A percentile compares a stretch with the other conserved stretches of the same genome.
Conservation (phyloP, 495 filamentous ascomycete genomes). For the Ascodesmis nigricans region DNA sequence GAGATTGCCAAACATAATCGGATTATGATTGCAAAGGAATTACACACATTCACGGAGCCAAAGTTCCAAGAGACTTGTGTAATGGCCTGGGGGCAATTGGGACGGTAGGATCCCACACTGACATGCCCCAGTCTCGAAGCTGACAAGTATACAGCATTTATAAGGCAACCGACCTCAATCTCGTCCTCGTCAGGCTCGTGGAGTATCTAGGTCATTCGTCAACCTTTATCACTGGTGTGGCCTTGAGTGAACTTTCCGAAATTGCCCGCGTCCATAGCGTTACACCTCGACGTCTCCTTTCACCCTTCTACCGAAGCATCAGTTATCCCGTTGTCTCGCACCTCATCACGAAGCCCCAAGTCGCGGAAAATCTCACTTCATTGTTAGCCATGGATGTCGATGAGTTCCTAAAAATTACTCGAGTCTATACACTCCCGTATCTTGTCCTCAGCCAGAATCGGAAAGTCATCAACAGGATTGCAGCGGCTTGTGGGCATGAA, state of each 20-base stretch:
- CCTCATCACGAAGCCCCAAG: constrained; percentile 54
- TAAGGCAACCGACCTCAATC: constrained; percentile 63
- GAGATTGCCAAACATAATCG: constrained; percentile 38
- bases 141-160: too few species aligned
- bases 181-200: constrained; percentile 60
- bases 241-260: constrained; percentile 49
- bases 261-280: constrained; percentile 40
- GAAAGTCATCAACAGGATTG: constrained; percentile 62
- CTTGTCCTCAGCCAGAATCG: constrained; percentile 54
- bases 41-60: constrained; percentile 46
- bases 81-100: constrained; percentile 61
- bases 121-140: too few species aligned
- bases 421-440: constrained; percentile 61
- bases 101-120: constrained; percentile 28
- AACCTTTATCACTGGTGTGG: constrained; percentile 49
- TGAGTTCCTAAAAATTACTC: constrained; percentile 54
- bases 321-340: constrained; percentile 63
- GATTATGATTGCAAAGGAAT: constrained; percentile 39
- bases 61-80: constrained; percentile 65
- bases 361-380: constrained; percentile 58
- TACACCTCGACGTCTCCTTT: constrained; percentile 43
- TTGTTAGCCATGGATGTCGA: constrained; percentile 48
- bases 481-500: constrained; percentile 40
- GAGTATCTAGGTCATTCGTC: constrained; percentile 74
- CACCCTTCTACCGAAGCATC: constrained; percentile 69